Base-by-base conservation (phyloP, 306 rosid species). In the Trifolium subterraneum region DNA sequence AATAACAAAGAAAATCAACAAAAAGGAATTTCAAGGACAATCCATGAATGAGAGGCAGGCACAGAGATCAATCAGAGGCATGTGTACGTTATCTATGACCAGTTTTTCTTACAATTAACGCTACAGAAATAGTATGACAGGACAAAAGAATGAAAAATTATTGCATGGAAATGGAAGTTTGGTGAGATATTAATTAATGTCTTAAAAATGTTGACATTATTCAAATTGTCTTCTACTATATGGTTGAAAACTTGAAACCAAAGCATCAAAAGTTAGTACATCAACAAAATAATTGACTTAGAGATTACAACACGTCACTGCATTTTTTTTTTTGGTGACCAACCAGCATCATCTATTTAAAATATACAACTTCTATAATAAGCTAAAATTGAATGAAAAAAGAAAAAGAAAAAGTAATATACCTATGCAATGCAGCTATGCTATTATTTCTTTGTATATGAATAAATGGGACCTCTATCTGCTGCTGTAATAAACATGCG, bases 261-360 rank as follows among this genome's bases (percentile, higher is more conserved):
- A 19, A 65, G 35, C 74, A 54, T 33, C 73, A 71, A 18, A 54
- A 20, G 61, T 54, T 54, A 54, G 61, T 54, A 20, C 31, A 55
- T 47, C 74, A 63, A 74, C 74, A 22, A 45, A 13, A 66, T 75
- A 63, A 64, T 84, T 19, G 61, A 54, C 27, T 54, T 20, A 4
- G 10, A 54, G 73, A 77, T 35, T 25, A 66, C 63, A 20, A 47
- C 58, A 72, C 9, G 20, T 75, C 54, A 71, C 42, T 20, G 69
- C 78, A 74, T 7, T 7, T 3, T 65, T 22, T 8, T 9, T 15
- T 68, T 75, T 78, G 85, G 82, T 58, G 79, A 73, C 81, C 77
- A 79, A 72, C 67, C 71, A 63, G 58, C 50, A 71, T 51, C 79
- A 71, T 77, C 72, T 15, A 67, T 61, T 22, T 50, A 78, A 56